A percentile compares a stretch with the other conserved stretches of the same genome.
These are phyloP conservation scores for Wickerhamomyces chaumierensis DNA, from an alignment of 805 yeast species.

Conservation along the genomic window DNA sequence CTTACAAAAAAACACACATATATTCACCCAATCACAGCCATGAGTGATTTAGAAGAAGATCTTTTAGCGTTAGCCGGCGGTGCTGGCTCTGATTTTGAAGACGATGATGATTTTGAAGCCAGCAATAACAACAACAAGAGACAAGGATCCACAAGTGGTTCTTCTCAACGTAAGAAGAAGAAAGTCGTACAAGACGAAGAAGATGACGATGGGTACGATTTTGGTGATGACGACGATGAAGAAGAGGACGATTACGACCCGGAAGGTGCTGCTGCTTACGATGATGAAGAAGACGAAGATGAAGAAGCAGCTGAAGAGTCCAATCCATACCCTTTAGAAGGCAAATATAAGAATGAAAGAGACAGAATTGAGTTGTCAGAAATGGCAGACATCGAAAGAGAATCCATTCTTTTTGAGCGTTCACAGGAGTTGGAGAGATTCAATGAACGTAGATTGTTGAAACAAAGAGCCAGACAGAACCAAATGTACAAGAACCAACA, in stretches of 20 bases:
- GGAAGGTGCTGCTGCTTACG: slow-evolving; percentile 26
- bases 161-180: slow-evolving; percentile 15
- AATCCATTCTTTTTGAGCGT: slow-evolving; percentile 83
- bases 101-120: slow-evolving; percentile 4
- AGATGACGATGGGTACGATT: slow-evolving; percentile 14
- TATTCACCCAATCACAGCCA: too few species aligned
- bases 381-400: slow-evolving; percentile 89
- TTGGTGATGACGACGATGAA: slow-evolving; percentile 26
- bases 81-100: slow-evolving; percentile 24
- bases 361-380: slow-evolving; percentile 56
- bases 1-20: too few species aligned
- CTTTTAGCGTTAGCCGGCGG: slow-evolving; percentile 91
- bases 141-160: not conserved
- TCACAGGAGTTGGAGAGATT: slow-evolving; percentile 83
- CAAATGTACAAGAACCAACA: slow-evolving; percentile 16
- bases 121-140: not conserved
- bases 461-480: slow-evolving; percentile 64
- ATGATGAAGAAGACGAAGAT: slow-evolving; percentile 23
- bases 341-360: slow-evolving; percentile 72
- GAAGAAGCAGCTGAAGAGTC: slow-evolving; percentile 28
- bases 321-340: slow-evolving; percentile 90
- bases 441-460: slow-evolving; percentile 74
- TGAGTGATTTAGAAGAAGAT: slow-evolving; percentile 78
- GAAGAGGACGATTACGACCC: slow-evolving; percentile 32
- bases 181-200: slow-evolving; percentile 14